phyloP scores from a whole-genome alignment of 345 rosid species.

The Corchorus olitorius region DNA sequence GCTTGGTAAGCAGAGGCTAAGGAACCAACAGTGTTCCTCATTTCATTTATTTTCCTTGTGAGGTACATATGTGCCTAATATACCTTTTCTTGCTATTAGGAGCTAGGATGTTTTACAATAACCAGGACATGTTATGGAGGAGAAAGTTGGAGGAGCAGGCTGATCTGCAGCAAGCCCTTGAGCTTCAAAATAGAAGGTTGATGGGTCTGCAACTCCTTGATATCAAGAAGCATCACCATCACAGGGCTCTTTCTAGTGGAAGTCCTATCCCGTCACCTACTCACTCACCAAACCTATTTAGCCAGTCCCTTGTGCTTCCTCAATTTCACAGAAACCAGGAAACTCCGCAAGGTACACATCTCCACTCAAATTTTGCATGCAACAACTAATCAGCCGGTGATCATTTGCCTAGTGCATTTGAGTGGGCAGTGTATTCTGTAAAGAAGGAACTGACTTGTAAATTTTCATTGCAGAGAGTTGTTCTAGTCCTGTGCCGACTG shows the following conservation, averaged over 20 bases:
- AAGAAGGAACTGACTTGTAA: neutral
- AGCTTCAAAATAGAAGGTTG: constrained; percentile 76
- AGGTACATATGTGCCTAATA: neutral
- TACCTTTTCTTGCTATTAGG: constrained; percentile 35
- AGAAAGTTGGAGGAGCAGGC: constrained; percentile 76
- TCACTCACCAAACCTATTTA: constrained; percentile 52
- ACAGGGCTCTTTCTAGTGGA: constrained; percentile 63
- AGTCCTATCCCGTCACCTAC: constrained; percentile 61
- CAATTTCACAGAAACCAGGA: constrained; percentile 42
- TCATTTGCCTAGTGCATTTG: neutral
- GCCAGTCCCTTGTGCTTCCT: constrained; percentile 49
- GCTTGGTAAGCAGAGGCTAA: constrained; percentile 41
- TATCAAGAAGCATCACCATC: constrained; percentile 73
- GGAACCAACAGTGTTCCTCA: neutral
- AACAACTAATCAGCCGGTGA: neutral
- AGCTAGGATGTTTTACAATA: constrained; percentile 60
- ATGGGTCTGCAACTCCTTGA: constrained; percentile 84
- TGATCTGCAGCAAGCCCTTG: constrained; percentile 70
- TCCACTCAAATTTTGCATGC: neutral
- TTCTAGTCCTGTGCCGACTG: constrained; percentile 33
- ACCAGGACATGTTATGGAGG: constrained; percentile 72
- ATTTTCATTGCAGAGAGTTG: constrained; percentile 41
- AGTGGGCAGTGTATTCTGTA: neutral
- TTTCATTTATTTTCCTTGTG: neutral
- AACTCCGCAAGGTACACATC: constrained; percentile 34